phyloP scores from a whole-genome alignment of 352 stramenopile genomes.

The Phytophthora megakarya region DNA sequence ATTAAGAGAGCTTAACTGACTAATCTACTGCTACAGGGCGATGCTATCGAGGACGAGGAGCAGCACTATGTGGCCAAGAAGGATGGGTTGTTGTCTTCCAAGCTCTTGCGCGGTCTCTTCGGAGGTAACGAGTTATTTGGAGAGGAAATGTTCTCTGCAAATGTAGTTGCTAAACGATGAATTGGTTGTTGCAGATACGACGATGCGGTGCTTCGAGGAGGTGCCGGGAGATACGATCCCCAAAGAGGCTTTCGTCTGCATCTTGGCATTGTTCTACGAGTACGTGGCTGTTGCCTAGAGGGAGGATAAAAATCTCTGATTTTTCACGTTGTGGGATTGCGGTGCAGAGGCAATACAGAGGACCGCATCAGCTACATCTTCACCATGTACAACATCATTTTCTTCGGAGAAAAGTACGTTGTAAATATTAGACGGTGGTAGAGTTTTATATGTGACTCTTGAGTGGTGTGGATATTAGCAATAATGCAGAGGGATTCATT shows the following conservation, averaged over 20 bases:
- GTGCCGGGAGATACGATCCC: conserved; percentile 61
- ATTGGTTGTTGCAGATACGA: conserved; percentile 44
- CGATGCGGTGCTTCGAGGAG: conserved; percentile 69
- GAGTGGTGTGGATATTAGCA: conserved; percentile 21
- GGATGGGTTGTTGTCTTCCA: conserved; percentile 70
- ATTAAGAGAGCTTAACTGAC: neutral
- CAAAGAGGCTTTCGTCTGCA: conserved; percentile 78
- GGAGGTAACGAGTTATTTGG: conserved; percentile 46
- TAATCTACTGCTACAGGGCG: conserved; percentile 45
- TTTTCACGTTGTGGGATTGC: conserved; percentile 15
- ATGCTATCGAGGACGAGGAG: conserved; percentile 68
- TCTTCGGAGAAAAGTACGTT: conserved; percentile 66
- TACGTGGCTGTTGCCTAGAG: conserved; percentile 32
- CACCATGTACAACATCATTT: conserved; percentile 84
- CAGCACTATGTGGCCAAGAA: conserved; percentile 74
- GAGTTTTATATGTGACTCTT: conserved; percentile 6
- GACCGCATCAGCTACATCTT: conserved; percentile 90
- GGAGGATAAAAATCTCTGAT: conserved; percentile 16
- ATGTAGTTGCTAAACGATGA: no score
- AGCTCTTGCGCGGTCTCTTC: conserved; percentile 76
- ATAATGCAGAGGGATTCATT: conserved; percentile 62
- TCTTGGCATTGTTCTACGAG: conserved; percentile 76
- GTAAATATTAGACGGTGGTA: neutral
- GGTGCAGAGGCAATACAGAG: conserved; percentile 78
- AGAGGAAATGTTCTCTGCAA: no score